Percentiles rank a stretch among this genome's conserved stretches.
These are phyloP conservation scores for Monosporascus cannonballus DNA, from an alignment of 2,329 filamentous ascomycete genomes.

Conservation along the genomic window DNA sequence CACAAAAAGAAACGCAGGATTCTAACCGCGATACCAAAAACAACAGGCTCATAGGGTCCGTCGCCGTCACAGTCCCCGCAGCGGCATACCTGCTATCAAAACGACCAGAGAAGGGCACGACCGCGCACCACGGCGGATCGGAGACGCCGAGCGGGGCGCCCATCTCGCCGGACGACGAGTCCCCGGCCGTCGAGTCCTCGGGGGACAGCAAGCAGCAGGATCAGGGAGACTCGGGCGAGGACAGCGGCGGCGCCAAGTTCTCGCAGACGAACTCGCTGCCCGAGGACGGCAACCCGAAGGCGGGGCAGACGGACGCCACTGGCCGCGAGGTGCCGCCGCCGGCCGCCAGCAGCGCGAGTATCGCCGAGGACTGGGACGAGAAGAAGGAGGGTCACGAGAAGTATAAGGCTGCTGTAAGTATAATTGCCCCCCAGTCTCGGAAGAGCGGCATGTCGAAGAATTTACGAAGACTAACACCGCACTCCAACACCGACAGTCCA, in stretches of 20 bases:
- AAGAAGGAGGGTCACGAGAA: constrained; percentile 17
- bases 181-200: constrained; percentile 3
- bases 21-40: background rate
- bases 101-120: background rate
- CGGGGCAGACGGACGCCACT: constrained; percentile 4
- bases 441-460: no score
- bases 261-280: background rate
- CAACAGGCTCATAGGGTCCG: constrained; percentile 17
- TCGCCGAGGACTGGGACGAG: constrained; percentile 11
- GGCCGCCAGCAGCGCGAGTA: constrained; percentile 10
- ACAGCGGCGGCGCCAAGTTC: background rate
- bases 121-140: constrained; percentile 3
- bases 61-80: constrained; percentile 14
- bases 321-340: constrained; percentile 11
- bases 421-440: background rate
- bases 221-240: background rate
- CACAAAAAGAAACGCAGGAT: background rate
- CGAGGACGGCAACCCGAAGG: constrained; percentile 3
- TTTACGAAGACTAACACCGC: no score
- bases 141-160: constrained; percentile 1
- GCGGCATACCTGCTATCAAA: constrained; percentile 12
- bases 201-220: background rate
- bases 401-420: constrained; percentile 13
- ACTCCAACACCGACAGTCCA: background rate
- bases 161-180: constrained; percentile 5